Conservation (phyloP, 345 rosid genomes). For the Gossypium mustelinum region DNA sequence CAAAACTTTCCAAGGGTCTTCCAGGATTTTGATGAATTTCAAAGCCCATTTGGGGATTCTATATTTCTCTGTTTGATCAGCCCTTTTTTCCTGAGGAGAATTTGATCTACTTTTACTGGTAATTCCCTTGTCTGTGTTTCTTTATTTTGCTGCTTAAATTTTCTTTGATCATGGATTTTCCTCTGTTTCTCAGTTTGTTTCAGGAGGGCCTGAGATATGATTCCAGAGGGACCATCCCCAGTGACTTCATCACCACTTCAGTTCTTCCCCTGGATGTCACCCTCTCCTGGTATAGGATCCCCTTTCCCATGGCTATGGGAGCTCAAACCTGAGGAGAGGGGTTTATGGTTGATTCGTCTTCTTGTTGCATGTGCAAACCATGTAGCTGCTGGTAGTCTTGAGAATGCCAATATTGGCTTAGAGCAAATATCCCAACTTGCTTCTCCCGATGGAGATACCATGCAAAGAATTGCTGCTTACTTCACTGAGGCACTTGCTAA, state of each 20-base stretch:
- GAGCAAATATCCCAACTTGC: constrained; percentile 66
- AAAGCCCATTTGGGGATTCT: constrained; percentile 31
- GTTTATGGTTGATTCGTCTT: constrained; percentile 54
- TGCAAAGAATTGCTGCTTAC: constrained; percentile 73
- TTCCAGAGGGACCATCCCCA: constrained; percentile 54
- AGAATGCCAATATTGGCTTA: constrained; percentile 55
- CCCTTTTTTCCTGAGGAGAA: constrained; percentile 19
- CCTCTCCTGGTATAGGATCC: constrained; percentile 58
- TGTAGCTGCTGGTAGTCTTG: constrained; percentile 55
- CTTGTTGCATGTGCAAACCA: constrained; percentile 57
- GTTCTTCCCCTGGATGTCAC: constrained; percentile 51
- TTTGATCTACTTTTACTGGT: constrained; percentile 29
- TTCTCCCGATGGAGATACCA: constrained; percentile 64
- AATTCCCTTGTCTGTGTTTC: constrained; percentile 24
- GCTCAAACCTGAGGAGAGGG: constrained; percentile 61
- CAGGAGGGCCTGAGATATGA: constrained; percentile 27
- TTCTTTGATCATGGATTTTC: neutral
- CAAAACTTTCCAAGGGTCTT: constrained; percentile 2
- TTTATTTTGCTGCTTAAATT: constrained; percentile 1
- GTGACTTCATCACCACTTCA: constrained; percentile 51
- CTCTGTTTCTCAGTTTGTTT: constrained; percentile 9
- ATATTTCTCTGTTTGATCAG: constrained; percentile 19
- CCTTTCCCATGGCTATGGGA: constrained; percentile 57
- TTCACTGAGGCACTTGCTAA: constrained; percentile 69
- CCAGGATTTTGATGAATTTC: constrained; percentile 21